A percentile compares a stretch with the other conserved stretches of the same genome.
phyloP scores from a whole-genome alignment of 148 eudicot genomes.

The Fagopyrum tataricum region DNA sequence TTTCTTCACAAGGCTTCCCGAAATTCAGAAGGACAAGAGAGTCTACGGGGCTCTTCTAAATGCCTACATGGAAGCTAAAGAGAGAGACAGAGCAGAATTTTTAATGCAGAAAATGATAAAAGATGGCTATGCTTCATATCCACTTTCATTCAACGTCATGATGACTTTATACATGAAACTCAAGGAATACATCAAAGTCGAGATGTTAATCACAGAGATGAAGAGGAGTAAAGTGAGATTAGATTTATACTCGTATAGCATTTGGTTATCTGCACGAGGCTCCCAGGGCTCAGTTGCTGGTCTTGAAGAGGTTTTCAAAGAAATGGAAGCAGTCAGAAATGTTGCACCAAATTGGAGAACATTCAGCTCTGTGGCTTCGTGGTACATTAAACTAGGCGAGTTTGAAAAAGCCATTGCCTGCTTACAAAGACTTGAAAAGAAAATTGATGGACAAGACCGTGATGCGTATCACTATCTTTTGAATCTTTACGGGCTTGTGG shows the following conservation, averaged over 20 bases:
- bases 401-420: constrained; percentile 50
- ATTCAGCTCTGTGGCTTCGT: constrained; percentile 67
- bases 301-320: constrained; percentile 62
- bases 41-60: constrained; percentile 78
- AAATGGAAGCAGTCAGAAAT: constrained; percentile 39
- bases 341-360: constrained; percentile 64
- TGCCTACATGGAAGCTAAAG: constrained; percentile 58
- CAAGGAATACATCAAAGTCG: constrained; percentile 49
- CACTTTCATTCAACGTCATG: constrained; percentile 78
- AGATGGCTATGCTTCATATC: constrained; percentile 36
- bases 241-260: constrained; percentile 67
- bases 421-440: constrained; percentile 48
- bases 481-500: constrained; percentile 54
- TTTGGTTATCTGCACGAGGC: constrained; percentile 75
- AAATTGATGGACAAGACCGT: constrained; percentile 44
- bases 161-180: constrained; percentile 81
- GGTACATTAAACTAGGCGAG: constrained; percentile 46
- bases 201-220: constrained; percentile 55
- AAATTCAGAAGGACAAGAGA: constrained; percentile 47
- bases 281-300: constrained; percentile 51
- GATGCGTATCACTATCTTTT: constrained; percentile 67
- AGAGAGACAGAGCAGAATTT: constrained; percentile 57
- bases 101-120: constrained; percentile 51
- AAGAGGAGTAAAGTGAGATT: constrained; percentile 41
- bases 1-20: constrained; percentile 56